Base-by-base conservation (phyloP, 805 yeast species). In the Priceomyces castillae region DNA sequence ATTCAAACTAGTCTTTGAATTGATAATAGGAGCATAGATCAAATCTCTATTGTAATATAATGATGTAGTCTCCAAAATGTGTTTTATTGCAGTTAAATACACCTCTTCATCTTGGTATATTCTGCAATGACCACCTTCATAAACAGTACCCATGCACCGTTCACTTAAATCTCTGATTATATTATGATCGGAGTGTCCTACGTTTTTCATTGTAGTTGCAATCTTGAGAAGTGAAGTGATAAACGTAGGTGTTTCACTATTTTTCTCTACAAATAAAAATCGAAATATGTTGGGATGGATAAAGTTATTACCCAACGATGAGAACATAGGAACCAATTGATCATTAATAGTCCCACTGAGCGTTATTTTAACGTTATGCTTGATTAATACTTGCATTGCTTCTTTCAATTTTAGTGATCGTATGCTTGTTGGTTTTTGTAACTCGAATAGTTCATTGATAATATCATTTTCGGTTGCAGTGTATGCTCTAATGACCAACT, bases 201-300 rank as follows among this genome's bases (percentile, higher is more conserved):
- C 47, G 47, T 71, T 71, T 34, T 54, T 57, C 61, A 69, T 59
- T 10, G 58, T 54, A 30, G 62, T 43, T 7, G 64, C 51, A 11
- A 65, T 52, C 15, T 59, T 53, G 26, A 65, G 44, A n/a, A 71
- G 55, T 3, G 48, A 44, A 2, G 49, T 42, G 2, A 69, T 41
- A 46, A 71, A 70, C 9, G 43, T 36, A 0, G 73, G 71, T 1
- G 59, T 9, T 2, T 44, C 45, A 20, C 39, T 25, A 4, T 39
- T 23, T 9, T 50, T 48, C 14, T 54, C 59, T 6, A 57, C 53
- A 37, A 46, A 58, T 5, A 66, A 35, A 31, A 60, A 49, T 33
- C 72, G 56, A 43, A 46, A 65, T 14, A 71, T 62, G 44, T 69
- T 69, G 1, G 74, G 71, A 44, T 71, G 76, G 17, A 58, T 50